Base-by-base conservation (phyloP, 2,329 filamentous ascomycete species). In the Alternaria triticimaculans region DNA sequence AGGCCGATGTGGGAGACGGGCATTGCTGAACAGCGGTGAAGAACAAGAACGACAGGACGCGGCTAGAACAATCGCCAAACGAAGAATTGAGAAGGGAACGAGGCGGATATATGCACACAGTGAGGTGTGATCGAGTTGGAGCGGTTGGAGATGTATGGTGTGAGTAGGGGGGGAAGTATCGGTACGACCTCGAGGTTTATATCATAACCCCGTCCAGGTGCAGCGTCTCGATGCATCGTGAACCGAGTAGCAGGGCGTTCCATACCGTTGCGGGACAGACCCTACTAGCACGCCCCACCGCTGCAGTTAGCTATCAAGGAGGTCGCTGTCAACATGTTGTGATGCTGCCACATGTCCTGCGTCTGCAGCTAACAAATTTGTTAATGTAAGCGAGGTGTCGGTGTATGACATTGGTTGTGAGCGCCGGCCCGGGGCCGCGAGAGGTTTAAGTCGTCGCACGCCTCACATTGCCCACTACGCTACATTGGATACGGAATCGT, bases 1-100 rank as follows among this genome's bases (percentile, higher is more conserved):
- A 90, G 83, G 64, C 87, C 88, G 64, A 89, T 84, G 75, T 89
- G 87, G 46, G 87, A 87, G 70, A 89, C 80, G 61, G 88, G 87
- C 88, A 90, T 90, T 63, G 69, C 64, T 50, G 55, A 61, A 55
- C 63, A 54, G 64, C 63, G 66, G 66, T 67, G 64, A 73, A 66
- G 12, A 48, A 57, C 46, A 28, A 59, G 64, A 30, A 53, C 20
- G 26, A 53, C 28, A 28, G 68, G 72, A 64, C 30, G 70, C 71
- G 53, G 63, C 64, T 63, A 69, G 7, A 28, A 59, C 62, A 28
- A 46, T 55, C 63, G 58, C 66, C 51, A 60, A 57, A 26, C 43
- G 23, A 55, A 43, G 45, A 28, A 43, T 20, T 11, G 55, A 25
- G 55, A 49, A 65, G 57, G 33, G 60, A 57, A 46, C 41, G 62